Evolutionary conservation across 768 basidiomycete genomes (phyloP), one percentile per base, ranked within the genome.

Genomic region (Kwoniella pini): DNA sequence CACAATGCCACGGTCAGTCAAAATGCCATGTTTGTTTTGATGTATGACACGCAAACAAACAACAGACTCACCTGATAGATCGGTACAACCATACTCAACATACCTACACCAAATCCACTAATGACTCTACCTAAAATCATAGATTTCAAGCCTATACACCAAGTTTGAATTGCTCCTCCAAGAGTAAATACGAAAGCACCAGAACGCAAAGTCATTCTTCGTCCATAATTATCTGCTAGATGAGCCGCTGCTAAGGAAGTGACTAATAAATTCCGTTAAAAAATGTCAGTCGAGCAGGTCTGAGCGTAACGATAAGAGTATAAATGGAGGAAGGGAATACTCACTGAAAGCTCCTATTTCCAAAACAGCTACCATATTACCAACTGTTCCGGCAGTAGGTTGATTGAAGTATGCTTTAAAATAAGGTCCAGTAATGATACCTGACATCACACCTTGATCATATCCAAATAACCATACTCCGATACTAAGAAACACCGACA

Each of bases 311-410:
- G 43, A n/a, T n/a, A n/a, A 30, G 19, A 49, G 19, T 7, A 17
- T 4, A 12, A 30, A 27, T 11, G 19, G 3, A 17, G 19, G 11
- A 28, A 5, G 48, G 7, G 19, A 30, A 4, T 30, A 30, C 86
- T 42, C 72, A 90, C 91, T 83, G 76, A 96, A 87, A 38, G 93
- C 93, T 43, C 93, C 93, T 33, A 97, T 83, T 79, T 97, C 92
- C 31, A 95, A 81, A 4, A 94, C 87, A n/a, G 93, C 90, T 39
- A 96, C 92, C 88, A 97, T 92, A 19, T 90, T 91, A n/a, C 91
- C 93, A 22, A 92, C 78, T 70, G 88, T 84, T 50, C 88, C 79
- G 0, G 88, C 82, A 15, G 83, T 83, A 17, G 91, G 93, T 19
- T 86, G 83, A 61, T 89, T 81, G 81, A 97, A 36, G 33, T 36